phyloP scores from a whole-genome alignment of 352 stramenopile species.

The Phytophthora hybrid region DNA sequence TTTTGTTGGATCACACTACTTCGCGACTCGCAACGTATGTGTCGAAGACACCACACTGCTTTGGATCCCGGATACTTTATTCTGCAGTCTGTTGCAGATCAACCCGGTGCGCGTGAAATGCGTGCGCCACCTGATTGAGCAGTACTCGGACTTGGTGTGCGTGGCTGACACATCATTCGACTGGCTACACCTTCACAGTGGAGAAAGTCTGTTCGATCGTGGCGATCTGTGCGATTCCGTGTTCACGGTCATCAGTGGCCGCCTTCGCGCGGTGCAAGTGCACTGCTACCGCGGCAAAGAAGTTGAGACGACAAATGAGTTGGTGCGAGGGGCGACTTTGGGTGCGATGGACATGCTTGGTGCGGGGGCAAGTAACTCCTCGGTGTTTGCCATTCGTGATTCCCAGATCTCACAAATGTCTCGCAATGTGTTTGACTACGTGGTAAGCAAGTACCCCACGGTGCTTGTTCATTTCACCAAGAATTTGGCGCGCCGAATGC shows the following conservation, averaged over 20 bases:
- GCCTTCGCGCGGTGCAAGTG: conserved; percentile 78
- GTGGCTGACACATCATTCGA: conserved; percentile 84
- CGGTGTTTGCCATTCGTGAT: conserved; percentile 87
- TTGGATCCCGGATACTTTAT: conserved; percentile 63
- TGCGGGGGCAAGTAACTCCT: conserved; percentile 74
- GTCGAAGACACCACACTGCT: conserved; percentile 56
- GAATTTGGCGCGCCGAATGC: conserved; percentile 70
- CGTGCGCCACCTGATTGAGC: conserved; percentile 68
- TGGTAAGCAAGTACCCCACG: conserved; percentile 70
- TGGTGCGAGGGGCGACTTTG: conserved; percentile 82
- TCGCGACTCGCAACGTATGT: conserved; percentile 56
- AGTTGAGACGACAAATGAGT: conserved; percentile 80
- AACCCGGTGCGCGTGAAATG: conserved; percentile 60
- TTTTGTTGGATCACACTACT: conserved; percentile 63
- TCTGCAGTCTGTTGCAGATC: conserved; percentile 66
- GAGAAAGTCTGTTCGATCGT: conserved; percentile 80
- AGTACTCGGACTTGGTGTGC: conserved; percentile 80
- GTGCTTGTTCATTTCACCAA: conserved; percentile 88
- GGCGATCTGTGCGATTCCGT: conserved; percentile 83
- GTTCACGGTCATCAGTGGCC: conserved; percentile 83
- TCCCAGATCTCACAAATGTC: conserved; percentile 91
- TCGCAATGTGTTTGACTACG: conserved; percentile 86
- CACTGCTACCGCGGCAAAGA: conserved; percentile 66
- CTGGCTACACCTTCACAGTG: conserved; percentile 85
- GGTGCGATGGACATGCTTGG: conserved; percentile 88